Evolutionary conservation across 345 rosid species (phyloP), one percentile per base, ranked within the genome.

Genomic region (Pseudoturritis turrita): DNA sequence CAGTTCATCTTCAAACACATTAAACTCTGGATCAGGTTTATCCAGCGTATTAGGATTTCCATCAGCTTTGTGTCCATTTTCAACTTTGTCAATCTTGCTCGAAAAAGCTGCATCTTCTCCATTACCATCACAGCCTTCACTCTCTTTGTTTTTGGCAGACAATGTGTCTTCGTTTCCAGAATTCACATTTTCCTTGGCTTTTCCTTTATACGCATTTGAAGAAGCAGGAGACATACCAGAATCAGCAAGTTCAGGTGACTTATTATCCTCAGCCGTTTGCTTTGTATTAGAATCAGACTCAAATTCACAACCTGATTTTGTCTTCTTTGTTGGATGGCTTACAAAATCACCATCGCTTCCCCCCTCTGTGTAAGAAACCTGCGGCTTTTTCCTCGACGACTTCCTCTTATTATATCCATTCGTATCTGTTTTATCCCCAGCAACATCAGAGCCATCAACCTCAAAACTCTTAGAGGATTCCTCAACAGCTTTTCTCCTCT

Each of bases 21-120:
- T 77, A 68, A 89, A 86, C 53, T 90, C 87, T 33, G 89, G 76
- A 61, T 89, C 89, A 71, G 92, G 89, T 71, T 58, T 68, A 17
- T 59, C 74, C 39, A 15, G 41, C 41, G 70, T 58, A 37, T 63
- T 28, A 26, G 61, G 43, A 46, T 43, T 77, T 57, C 21, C 60
- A 40, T 77, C 60, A 56, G 25, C 23, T 68, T 72, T 73, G 52
- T 67, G 46, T 36, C 65, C 76, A 49, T 59, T 52, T 44, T 54
- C 69, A 72, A 43, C 74, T n/a, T 53, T 53, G 53, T 47, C 71
- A 22, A 43, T 31, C 70, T 53, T 75, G 43, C 70, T 68, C 10
- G 28, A 64, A 28, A 33, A 23, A 43, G 52, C 41, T 59, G 75
- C 62, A 57, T 80, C 82, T 60, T 78, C 82, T 62, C 37, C 78